Conservation (phyloP, 1,284 basidiomycete species). For the Heimioporus retisporus region DNA sequence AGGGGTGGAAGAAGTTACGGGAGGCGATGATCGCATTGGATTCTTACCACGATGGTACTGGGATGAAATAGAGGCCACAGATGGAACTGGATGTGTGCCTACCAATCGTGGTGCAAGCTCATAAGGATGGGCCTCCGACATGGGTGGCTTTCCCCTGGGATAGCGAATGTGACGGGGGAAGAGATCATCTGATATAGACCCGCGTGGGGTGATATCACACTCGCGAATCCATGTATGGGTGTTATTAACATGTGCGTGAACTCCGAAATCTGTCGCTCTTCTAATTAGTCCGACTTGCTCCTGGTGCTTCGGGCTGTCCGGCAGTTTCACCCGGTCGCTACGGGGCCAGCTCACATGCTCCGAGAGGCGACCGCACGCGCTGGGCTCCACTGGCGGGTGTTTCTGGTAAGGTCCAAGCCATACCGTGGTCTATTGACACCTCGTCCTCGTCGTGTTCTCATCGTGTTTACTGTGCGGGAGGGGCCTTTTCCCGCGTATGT, state of each 20-base stretch:
- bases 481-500: constrained; percentile 14
- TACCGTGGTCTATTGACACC: not conserved
- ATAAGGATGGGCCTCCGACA: constrained; percentile 5
- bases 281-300: constrained; percentile 35
- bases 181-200: constrained; percentile 31
- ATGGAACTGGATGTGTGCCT: constrained; percentile 16
- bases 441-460: not conserved
- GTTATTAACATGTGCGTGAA: constrained; percentile 31
- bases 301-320: constrained; percentile 33
- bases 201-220: constrained; percentile 21
- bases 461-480: constrained; percentile 16
- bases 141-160: not conserved
- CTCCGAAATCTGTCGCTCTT: constrained; percentile 26
- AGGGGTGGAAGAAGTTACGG: constrained; percentile 66
- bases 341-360: constrained; percentile 17
- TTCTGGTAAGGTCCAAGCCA: not conserved
- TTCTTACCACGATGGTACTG: constrained; percentile 81
- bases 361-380: too few relatives aligned
- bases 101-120: constrained; percentile 13
- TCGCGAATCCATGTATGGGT: constrained; percentile 12
- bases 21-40: constrained; percentile 76
- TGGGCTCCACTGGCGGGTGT: too few relatives aligned
- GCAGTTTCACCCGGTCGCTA: constrained; percentile 24
- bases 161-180: not conserved
- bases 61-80: constrained; percentile 48